Conservation (phyloP, 805 yeast species). For the Yarrowia alimentaria region DNA sequence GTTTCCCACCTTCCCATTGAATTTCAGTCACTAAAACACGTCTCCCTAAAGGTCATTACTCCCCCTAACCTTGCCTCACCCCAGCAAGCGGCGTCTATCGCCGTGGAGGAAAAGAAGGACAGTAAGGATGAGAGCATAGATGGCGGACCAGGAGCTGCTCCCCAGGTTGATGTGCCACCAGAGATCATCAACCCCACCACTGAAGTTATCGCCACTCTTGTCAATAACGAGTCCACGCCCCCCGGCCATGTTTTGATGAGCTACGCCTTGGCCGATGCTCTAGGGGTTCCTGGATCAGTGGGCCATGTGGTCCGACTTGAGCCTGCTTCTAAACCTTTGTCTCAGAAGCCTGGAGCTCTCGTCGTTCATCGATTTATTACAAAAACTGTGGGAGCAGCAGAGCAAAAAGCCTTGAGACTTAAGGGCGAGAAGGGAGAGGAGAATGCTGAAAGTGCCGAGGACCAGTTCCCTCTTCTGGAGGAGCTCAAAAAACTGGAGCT, state of each 20-base stretch:
- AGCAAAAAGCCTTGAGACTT: conserved; percentile 3
- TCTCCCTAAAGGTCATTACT: conserved; percentile 6
- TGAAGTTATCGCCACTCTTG: conserved; percentile 53
- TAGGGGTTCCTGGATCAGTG: conserved; percentile 50
- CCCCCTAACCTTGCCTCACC: conserved; percentile 20
- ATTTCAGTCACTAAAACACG: conserved; percentile 1
- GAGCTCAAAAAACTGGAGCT: conserved; percentile 28
- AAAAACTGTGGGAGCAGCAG: conserved; percentile 28
- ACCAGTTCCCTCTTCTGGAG: conserved; percentile 28
- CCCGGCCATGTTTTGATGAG: conserved; percentile 53
- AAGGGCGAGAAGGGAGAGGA: conserved; percentile 4
- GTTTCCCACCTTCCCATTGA: conserved; percentile 16
- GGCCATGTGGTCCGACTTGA: conserved; percentile 59
- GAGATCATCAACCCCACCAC: conserved; percentile 36
- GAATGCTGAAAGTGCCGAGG: conserved; percentile 27
- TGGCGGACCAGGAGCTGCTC: background rate
- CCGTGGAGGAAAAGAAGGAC: conserved; percentile 11
- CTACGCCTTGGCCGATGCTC: conserved; percentile 51
- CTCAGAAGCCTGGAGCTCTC: conserved; percentile 42
- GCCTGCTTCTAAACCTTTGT: conserved; percentile 43
- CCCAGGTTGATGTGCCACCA: conserved; percentile 12
- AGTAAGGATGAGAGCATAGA: background rate
- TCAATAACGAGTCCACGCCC: conserved; percentile 37
- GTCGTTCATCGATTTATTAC: conserved; percentile 55
- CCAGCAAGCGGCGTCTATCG: conserved; percentile 27